These are phyloP conservation scores for Taiozyma onychis DNA, from an alignment of 1,139 yeast species.

Conservation along the genomic window DNA sequence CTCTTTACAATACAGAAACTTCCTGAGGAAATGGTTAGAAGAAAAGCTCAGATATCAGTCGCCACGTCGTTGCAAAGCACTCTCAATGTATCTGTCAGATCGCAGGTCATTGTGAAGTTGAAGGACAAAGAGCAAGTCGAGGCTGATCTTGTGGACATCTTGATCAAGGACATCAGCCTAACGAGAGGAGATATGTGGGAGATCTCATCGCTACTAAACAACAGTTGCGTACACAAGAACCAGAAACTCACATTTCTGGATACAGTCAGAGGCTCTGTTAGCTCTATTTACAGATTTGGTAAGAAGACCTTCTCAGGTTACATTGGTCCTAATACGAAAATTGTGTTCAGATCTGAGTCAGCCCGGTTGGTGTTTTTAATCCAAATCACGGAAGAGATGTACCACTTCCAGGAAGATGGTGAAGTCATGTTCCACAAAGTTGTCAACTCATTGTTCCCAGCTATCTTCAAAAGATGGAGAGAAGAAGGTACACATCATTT, in stretches of 20 bases:
- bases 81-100: slow-evolving; percentile 64
- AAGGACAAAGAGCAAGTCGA: slow-evolving; percentile 46
- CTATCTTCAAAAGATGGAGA: slow-evolving; percentile 84
- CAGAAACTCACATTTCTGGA: slow-evolving; percentile 64
- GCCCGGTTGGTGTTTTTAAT: slow-evolving; percentile 79
- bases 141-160: slow-evolving; percentile 79
- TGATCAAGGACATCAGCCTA: slow-evolving; percentile 72
- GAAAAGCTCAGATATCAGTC: slow-evolving; percentile 42
- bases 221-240: slow-evolving; percentile 59
- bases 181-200: slow-evolving; percentile 96
- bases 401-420: slow-evolving; percentile 97
- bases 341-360: slow-evolving; percentile 86
- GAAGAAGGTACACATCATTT: slow-evolving; percentile 83
- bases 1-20: slow-evolving; percentile 40
- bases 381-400: slow-evolving; percentile 93
- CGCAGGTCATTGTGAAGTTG: slow-evolving; percentile 52
- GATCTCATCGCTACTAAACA: slow-evolving; percentile 55
- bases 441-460: slow-evolving; percentile 86
- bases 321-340: slow-evolving; percentile 67
- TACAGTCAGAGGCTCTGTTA: slow-evolving; percentile 57
- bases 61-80: slow-evolving; percentile 58
- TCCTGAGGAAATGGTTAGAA: slow-evolving; percentile 28
- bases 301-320: slow-evolving; percentile 57
- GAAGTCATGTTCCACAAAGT: slow-evolving; percentile 90
- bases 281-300: slow-evolving; percentile 68